Evolutionary conservation across 176 grass and related monocot genomes (phyloP), one percentile per base, ranked within the genome.

Genomic region (Carex myosuroides): DNA sequence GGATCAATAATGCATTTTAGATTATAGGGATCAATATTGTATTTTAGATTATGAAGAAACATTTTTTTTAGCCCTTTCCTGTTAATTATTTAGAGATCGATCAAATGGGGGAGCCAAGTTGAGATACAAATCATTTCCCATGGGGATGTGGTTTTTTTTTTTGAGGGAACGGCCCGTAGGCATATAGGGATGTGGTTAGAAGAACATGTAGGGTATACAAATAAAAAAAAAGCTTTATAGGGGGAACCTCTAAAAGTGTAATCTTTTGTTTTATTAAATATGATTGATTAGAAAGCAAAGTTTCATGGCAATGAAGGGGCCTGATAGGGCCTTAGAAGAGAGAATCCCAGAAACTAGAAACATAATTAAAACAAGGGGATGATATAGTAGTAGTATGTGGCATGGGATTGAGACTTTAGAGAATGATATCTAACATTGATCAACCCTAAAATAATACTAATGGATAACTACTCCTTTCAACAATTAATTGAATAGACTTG

Each of bases 191-290:
- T 26, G 3, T 17, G 48, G 22, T 26, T 46, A 63, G 59, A 63
- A 65, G 20, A 82, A 82, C 60, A 82, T 67, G 11, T 67, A 82
- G 60, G 60, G 80, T 64, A 82, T 29, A 32, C 79, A 63, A 20
- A 82, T 29, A 53, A 81, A 66, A 5, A 22, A 64, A 64, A 32
- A 65, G 37, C 80, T 82, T 67, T 67, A 32, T 82, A 82, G 80
- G 80, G 41, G 61, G 80, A 11, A 82, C 80, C 35, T 67, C 37
- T 54, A 82, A 82, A 82, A 82, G 61, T 67, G 39, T 82, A 82
- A 82, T 67, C 29, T 5, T 67, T 81, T 64, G 41, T 53, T 67
- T 48, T 67, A 67, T 66, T 82, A 82, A 53, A 64, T 82, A 64
- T 82, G 33, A 67, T 82, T 53, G 55, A 66, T 67, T 46, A 41